Conservation (phyloP, 73 alveolate genomes). For the Tetrahymena elliotti region DNA sequence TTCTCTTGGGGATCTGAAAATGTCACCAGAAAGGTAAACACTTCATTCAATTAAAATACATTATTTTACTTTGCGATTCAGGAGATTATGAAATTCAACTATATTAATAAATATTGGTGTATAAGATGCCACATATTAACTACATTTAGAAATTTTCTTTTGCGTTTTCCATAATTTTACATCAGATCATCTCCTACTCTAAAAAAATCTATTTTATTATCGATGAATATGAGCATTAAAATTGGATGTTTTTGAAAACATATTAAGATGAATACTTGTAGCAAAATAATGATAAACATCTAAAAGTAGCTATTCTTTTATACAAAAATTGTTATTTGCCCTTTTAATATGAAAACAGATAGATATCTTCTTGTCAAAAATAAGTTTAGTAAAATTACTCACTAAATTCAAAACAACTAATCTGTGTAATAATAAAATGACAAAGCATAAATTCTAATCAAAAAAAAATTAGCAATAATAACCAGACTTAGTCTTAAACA, state of each 20-base stretch:
- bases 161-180: background rate
- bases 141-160: background rate
- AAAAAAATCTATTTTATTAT: background rate
- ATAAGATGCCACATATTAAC: background rate
- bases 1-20: slow-evolving; percentile 90
- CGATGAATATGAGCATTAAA: background rate
- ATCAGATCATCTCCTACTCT: background rate
- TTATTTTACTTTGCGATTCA: background rate
- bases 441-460: background rate
- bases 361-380: background rate
- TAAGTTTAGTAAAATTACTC: background rate
- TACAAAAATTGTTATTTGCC: background rate
- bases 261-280: background rate
- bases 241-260: background rate
- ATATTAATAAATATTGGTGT: background rate
- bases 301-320: background rate
- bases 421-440: background rate
- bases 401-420: background rate
- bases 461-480: no score
- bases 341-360: background rate
- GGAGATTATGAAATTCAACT: background rate
- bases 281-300: background rate
- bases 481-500: background rate
- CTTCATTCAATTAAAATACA: background rate
- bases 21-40: background rate